These are phyloP conservation scores for Fusarium sp. DNA, from an alignment of 2,329 filamentous ascomycete species.

Conservation along the genomic window DNA sequence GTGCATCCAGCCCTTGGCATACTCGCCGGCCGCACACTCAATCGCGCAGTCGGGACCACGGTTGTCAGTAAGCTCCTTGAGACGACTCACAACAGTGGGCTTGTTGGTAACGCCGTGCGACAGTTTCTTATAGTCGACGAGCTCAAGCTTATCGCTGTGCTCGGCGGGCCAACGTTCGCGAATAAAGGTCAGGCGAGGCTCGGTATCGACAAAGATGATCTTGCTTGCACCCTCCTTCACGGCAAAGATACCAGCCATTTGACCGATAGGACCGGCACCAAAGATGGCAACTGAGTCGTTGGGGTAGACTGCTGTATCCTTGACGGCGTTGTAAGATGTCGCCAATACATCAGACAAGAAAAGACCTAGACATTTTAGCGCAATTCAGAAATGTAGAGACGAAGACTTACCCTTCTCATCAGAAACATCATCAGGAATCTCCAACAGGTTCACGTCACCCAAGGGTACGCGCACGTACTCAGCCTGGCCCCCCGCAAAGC, in stretches of 20 bases:
- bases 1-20: conserved; percentile 72
- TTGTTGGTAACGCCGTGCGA: conserved; percentile 69
- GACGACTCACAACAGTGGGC: conserved; percentile 74
- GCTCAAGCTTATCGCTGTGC: conserved; percentile 69
- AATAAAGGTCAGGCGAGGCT: conserved; percentile 76
- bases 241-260: conserved; percentile 84
- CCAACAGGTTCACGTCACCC: conserved; percentile 84
- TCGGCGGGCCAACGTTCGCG: conserved; percentile 69
- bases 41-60: conserved; percentile 81
- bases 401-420: conserved; percentile 77
- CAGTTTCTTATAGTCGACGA: conserved; percentile 75
- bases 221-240: conserved; percentile 79
- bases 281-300: conserved; percentile 85
- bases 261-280: conserved; percentile 87
- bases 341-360: conserved; percentile 85
- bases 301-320: conserved; percentile 84
- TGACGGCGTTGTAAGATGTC: conserved; percentile 85
- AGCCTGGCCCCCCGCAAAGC: conserved; percentile 88
- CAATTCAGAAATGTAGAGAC: fast-evolving
- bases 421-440: conserved; percentile 81
- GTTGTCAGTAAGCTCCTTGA: conserved; percentile 80
- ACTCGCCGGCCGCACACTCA: conserved; percentile 74
- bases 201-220: conserved; percentile 84
- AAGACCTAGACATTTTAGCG: conserved; percentile 58
- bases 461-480: conserved; percentile 88